Evolutionary conservation across 208 protist genomes (phyloP).

Genomic region (Acanthamoeba lenticulata): DNA sequence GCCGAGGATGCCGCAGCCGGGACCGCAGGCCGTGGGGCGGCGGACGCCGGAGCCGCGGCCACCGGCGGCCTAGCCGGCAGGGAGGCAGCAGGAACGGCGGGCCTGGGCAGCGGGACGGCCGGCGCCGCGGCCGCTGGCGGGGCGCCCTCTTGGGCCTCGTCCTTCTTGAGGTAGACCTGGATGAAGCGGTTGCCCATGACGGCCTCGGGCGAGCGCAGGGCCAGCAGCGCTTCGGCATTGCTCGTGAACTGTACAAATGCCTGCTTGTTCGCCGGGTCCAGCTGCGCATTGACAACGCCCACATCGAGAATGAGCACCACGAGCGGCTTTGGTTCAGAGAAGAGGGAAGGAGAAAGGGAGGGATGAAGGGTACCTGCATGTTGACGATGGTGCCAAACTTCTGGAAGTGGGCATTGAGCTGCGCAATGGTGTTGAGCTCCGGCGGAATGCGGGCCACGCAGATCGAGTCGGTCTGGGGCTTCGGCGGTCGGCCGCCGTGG

Average conservation of each 20-base stretch:
- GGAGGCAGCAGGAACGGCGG: no score
- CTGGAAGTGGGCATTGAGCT: conserved; percentile 64
- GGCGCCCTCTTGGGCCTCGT: neutral
- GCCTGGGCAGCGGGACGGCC: no score
- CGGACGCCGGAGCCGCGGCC: neutral
- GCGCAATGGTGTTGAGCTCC: neutral
- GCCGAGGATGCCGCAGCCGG: no score
- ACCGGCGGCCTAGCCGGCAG: no score
- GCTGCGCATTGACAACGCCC: neutral
- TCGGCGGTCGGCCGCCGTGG: neutral
- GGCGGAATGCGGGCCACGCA: neutral
- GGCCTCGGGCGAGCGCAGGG: conserved; percentile 34
- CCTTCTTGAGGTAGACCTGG: neutral
- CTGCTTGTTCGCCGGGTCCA: conserved; percentile 22
- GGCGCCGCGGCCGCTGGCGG: no score
- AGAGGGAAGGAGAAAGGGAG: no score
- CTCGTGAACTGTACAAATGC: conserved; percentile 52
- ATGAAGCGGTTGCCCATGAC: conserved; percentile 50
- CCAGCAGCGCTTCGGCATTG: neutral
- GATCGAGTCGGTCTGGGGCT: conserved; percentile 26
- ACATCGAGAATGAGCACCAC: no score
- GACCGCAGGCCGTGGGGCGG: no score
- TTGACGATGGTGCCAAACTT: conserved; percentile 64
- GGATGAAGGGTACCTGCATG: conserved; percentile 62
- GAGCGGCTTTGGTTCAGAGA: no score